Percentiles rank a stretch among this genome's conserved stretches.
These are phyloP conservation scores for Euclidium syriacum DNA, from an alignment of 345 rosid species.

Conservation along the genomic window DNA sequence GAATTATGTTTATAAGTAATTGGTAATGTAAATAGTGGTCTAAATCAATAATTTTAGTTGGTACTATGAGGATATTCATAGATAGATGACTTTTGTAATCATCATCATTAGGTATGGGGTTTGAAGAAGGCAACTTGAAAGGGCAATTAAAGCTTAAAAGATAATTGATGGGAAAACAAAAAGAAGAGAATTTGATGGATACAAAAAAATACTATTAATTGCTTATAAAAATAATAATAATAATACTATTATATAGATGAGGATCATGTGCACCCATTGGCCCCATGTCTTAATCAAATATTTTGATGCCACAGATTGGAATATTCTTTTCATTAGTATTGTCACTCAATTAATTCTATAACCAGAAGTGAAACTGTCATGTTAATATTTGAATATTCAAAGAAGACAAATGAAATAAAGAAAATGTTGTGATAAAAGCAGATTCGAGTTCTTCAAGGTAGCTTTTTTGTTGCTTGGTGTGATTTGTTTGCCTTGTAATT, in stretches of 20 bases:
- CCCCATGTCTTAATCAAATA: constrained; percentile 25
- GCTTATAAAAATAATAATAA: too few relatives aligned
- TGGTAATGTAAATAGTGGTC: too few relatives aligned
- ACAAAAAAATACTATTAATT: neutral
- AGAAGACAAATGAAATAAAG: neutral
- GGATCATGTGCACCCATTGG: constrained; percentile 16
- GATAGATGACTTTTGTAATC: neutral
- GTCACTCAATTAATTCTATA: neutral
- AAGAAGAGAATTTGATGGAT: neutral
- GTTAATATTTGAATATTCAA: neutral
- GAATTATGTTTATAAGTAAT: too few relatives aligned
- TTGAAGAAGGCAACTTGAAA: neutral
- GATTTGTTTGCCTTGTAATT: neutral
- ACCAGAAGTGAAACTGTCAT: neutral
- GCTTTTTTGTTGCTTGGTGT: neutral
- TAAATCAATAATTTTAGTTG: neutral
- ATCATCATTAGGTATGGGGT: neutral
- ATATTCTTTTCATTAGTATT: constrained; percentile 10
- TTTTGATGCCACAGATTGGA: constrained; percentile 15
- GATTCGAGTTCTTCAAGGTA: neutral
- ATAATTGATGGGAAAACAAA: neutral
- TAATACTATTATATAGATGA: neutral
- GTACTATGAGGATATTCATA: neutral
- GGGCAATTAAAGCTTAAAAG: neutral
- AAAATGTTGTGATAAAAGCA: neutral